These are phyloP conservation scores for Pichia norvegensis DNA, from an alignment of 1,139 yeast genomes.

Conservation along the genomic window DNA sequence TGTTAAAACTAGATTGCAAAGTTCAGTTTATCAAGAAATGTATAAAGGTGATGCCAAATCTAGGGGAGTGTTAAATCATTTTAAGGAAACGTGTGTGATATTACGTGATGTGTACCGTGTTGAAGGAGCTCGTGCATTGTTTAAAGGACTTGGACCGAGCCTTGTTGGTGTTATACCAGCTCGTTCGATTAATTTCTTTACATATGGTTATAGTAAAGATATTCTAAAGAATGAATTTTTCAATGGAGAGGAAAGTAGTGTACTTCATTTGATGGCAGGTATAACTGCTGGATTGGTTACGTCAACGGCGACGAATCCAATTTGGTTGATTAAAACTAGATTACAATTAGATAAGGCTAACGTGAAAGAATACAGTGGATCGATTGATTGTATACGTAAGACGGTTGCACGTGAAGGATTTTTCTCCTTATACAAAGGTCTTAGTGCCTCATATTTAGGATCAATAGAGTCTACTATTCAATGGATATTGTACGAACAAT, in stretches of 20 bases:
- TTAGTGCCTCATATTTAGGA: slow-evolving; percentile 91
- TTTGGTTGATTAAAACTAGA: slow-evolving; percentile 94
- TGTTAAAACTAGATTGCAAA: slow-evolving; percentile 89
- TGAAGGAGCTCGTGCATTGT: slow-evolving; percentile 83
- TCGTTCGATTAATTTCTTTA: slow-evolving; percentile 90
- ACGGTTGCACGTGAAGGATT: slow-evolving; percentile 74
- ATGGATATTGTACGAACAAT: slow-evolving; percentile 95
- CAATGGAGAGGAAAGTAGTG: slow-evolving; percentile 74
- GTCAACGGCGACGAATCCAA: slow-evolving; percentile 98
- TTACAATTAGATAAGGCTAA: slow-evolving; percentile 76
- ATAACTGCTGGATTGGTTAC: slow-evolving; percentile 91
- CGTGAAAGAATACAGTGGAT: slow-evolving; percentile 64
- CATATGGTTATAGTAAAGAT: slow-evolving; percentile 89
- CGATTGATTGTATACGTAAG: slow-evolving; percentile 74
- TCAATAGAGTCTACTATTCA: slow-evolving; percentile 90
- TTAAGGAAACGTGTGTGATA: slow-evolving; percentile 74
- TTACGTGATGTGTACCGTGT: slow-evolving; percentile 55
- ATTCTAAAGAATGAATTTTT: slow-evolving; percentile 56
- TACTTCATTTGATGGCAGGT: slow-evolving; percentile 86
- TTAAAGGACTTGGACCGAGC: slow-evolving; percentile 94
- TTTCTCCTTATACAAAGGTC: slow-evolving; percentile 72
- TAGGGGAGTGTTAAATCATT: slow-evolving; percentile 39
- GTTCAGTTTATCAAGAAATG: slow-evolving; percentile 48
- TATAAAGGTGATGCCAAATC: slow-evolving; percentile 17
- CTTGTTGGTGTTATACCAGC: slow-evolving; percentile 99